These are phyloP conservation scores for Capsella bursapastoris DNA, from an alignment of 345 rosid genomes.

Conservation along the genomic window DNA sequence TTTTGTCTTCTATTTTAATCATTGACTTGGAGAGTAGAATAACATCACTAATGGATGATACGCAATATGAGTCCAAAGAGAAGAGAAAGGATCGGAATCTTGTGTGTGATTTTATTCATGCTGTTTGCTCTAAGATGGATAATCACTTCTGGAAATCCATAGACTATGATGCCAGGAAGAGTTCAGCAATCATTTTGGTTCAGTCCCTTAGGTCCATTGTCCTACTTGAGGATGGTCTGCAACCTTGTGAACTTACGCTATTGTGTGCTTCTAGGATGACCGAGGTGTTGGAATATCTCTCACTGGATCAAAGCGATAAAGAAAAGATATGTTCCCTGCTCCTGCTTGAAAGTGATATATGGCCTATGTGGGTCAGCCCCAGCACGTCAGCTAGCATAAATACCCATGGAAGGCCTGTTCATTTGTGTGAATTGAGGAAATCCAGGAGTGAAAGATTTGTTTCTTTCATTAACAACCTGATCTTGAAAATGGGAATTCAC, in stretches of 20 bases:
- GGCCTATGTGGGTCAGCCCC: constrained; percentile 82
- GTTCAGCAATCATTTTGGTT: constrained; percentile 58
- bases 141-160: constrained; percentile 61
- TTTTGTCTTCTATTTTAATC: constrained; percentile 64
- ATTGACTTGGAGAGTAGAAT: constrained; percentile 73
- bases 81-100: constrained; percentile 48
- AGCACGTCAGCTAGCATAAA: constrained; percentile 40
- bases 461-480: constrained; percentile 71
- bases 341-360: constrained; percentile 60
- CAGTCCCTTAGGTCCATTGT: constrained; percentile 59
- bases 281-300: constrained; percentile 65
- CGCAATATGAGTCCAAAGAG: constrained; percentile 40
- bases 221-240: constrained; percentile 57
- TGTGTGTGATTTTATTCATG: constrained; percentile 52
- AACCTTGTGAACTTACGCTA: constrained; percentile 50
- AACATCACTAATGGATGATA: constrained; percentile 41
- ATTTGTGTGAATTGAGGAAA: constrained; percentile 47
- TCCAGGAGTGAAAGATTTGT: constrained; percentile 62
- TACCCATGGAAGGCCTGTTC: constrained; percentile 32
- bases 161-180: constrained; percentile 50
- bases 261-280: constrained; percentile 70
- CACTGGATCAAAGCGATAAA: constrained; percentile 62
- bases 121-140: constrained; percentile 52
- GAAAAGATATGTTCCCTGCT: constrained; percentile 69
- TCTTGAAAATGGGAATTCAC: constrained; percentile 62